phyloP scores from a whole-genome alignment of 1,139 yeast species.

The Geotrichum phurueaensis region DNA sequence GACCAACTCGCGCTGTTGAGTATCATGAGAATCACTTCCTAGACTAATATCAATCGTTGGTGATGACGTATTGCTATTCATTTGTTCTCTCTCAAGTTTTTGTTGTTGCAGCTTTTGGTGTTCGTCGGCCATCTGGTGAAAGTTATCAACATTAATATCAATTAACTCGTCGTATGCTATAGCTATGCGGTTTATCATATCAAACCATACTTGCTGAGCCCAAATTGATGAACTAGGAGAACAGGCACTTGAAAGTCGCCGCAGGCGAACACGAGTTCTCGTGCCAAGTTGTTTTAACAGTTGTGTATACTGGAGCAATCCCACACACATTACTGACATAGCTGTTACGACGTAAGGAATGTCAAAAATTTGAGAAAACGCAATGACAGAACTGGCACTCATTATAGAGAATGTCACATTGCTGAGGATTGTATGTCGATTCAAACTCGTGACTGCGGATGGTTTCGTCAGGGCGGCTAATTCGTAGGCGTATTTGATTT shows the following conservation, averaged over 20 bases:
- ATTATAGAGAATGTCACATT: background rate
- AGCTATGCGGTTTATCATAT: slow-evolving; percentile 11
- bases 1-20: slow-evolving; percentile 5
- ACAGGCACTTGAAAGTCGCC: background rate
- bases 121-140: slow-evolving; percentile 11
- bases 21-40: background rate
- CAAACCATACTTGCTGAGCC: slow-evolving; percentile 1
- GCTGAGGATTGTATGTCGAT: slow-evolving; percentile 1
- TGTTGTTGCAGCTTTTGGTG: background rate
- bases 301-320: background rate
- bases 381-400: background rate
- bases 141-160: slow-evolving; percentile 18
- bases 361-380: background rate
- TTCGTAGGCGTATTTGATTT: slow-evolving; percentile 7
- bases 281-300: background rate
- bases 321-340: background rate
- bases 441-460: background rate
- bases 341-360: slow-evolving; percentile 1
- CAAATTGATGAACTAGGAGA: background rate
- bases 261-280: background rate
- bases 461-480: slow-evolving; percentile 3
- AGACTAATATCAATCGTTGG: background rate
- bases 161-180: slow-evolving; percentile 15
- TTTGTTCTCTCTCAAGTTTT: background rate
- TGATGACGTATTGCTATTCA: background rate